phyloP scores from a whole-genome alignment of 1,139 yeast species.

The Yarrowia galli region DNA sequence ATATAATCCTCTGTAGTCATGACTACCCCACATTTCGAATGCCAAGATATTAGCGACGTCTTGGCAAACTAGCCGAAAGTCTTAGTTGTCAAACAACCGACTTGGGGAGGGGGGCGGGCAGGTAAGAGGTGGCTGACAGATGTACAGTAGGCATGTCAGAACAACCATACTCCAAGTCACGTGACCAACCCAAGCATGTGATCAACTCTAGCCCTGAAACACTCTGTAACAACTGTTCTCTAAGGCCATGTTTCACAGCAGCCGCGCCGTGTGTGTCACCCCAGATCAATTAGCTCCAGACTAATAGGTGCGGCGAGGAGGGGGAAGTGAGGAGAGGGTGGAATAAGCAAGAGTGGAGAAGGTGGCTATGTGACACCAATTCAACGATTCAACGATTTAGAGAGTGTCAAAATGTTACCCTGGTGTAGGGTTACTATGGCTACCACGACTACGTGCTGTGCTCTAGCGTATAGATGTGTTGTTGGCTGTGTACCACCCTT shows the following conservation, averaged over 20 bases:
- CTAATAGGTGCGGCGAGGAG: not conserved
- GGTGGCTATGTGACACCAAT: not conserved
- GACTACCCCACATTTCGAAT: slow-evolving; percentile 2
- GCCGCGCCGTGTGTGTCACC: slow-evolving; percentile 10
- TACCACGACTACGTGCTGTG: no score
- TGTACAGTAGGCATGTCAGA: no score
- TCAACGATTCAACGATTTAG: not conserved
- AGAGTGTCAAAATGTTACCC: no score
- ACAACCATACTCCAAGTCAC: no score
- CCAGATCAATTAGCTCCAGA: not conserved
- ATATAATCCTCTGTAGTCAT: not conserved
- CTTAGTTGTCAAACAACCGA: not conserved
- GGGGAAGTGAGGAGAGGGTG: no score
- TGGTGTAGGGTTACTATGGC: no score
- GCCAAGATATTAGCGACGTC: slow-evolving; percentile 22
- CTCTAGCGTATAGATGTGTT: no score
- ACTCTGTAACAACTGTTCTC: no score
- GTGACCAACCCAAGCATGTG: no score
- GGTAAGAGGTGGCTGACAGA: no score
- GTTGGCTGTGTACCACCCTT: no score
- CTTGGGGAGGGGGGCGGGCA: not conserved
- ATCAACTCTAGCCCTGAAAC: no score
- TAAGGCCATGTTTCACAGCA: not conserved
- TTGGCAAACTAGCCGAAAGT: not conserved
- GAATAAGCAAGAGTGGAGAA: not conserved